Base-by-base conservation (phyloP, 768 basidiomycete species). In the Termitomyces titanicus region DNA sequence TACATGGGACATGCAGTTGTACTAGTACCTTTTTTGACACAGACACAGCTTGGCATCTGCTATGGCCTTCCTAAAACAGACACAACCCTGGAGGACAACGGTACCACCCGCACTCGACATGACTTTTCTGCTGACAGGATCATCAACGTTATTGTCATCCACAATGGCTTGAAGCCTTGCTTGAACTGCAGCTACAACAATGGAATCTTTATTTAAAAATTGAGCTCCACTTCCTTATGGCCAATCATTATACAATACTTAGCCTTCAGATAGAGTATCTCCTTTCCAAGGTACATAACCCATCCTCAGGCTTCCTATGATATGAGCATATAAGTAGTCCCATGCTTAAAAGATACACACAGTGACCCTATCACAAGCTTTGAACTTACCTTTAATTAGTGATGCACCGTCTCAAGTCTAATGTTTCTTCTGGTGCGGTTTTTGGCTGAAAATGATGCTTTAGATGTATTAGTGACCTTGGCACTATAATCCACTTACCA, bases 341-440 rank as follows among this genome's bases (percentile, higher is more conserved):
- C 12, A 44, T 39, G 25, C 25, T 59, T 38, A 15, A 24, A 25
- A 24, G 42, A 15, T 55, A 63, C 79, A 57, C 66, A 92, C 90
- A 84, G 68, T 72, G 85, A 82, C 3, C 91, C 70, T 73, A 91
- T 79, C 1, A 76, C 78, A 20, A 89, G 64, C 56, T 79, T 81
- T 12, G n/a, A n/a, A n/a, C n/a, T n/a, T n/a, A n/a, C 76, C 76
- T 20, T 72, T 76, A 33, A 69, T 66, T 35, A 76, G 73, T 31
- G 82, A 80, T 24, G 88, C 90, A 2, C 86, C 91, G 54, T 94
- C 92, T 92, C 94, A 94, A 0, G 85, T 89, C 65, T 89, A 88
- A 61, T 92, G 81, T 69, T 94, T 94, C 73, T 79, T 89, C 5
- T 70, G 71, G 63, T 85, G 82, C 49, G 81, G 81, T 62, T 86